Conservation (phyloP, 495 filamentous ascomycete species). For the Penicillium samsonianum region DNA sequence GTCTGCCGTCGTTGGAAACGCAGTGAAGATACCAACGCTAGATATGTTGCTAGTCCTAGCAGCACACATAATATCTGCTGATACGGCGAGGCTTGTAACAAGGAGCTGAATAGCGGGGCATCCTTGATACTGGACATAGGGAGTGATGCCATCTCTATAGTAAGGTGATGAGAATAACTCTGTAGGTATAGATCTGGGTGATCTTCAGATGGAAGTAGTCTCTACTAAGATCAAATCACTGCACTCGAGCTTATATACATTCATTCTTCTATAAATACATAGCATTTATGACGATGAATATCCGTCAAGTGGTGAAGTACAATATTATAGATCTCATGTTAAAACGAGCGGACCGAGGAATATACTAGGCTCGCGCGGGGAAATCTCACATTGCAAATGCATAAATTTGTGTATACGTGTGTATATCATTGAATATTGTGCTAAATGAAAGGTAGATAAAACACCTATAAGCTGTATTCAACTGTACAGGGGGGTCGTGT, state of each 20-base stretch:
- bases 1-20: constrained; percentile 49
- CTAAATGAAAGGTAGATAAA: no score
- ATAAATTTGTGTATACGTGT: background rate
- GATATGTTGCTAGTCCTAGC: constrained; percentile 22
- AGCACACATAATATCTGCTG: constrained; percentile 13
- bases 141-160: constrained; percentile 4
- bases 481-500: background rate
- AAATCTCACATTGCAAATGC: background rate
- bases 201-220: background rate
- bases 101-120: background rate
- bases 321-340: background rate
- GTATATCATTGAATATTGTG: background rate
- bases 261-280: background rate
- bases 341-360: background rate
- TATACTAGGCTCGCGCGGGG: background rate
- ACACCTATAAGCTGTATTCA: background rate
- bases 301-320: background rate
- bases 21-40: constrained; percentile 31
- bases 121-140: background rate
- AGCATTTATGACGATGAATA: background rate
- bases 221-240: background rate
- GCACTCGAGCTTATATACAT: background rate
- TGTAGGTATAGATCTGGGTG: background rate
- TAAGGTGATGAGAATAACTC: background rate
- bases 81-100: constrained; percentile 3